Evolutionary conservation across 208 protist species (phyloP).

Genomic region (Acanthamoeba royreba): DNA sequence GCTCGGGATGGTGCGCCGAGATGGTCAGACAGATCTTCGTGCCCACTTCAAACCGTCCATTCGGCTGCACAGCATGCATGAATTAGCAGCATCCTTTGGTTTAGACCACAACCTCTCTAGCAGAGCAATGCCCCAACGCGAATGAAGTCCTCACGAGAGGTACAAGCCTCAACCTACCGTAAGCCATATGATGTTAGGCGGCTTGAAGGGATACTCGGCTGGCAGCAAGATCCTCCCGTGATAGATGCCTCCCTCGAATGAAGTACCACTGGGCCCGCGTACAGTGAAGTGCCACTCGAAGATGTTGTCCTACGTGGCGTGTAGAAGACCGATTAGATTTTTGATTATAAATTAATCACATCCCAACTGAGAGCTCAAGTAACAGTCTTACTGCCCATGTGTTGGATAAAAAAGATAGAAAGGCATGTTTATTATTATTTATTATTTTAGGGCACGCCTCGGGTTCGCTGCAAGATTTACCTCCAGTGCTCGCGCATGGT

Average conservation of each 20-base stretch:
- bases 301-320: constrained; percentile 87
- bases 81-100: too few species aligned
- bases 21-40: constrained; percentile 87
- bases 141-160: neutral
- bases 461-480: too few species aligned
- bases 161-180: constrained; percentile 75
- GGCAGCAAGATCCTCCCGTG: constrained; percentile 93
- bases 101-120: too few species aligned
- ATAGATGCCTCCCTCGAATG: constrained; percentile 93
- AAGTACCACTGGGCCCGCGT: constrained; percentile 86
- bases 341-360: neutral
- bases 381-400: too few species aligned
- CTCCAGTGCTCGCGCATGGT: constrained; percentile 75
- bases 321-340: neutral
- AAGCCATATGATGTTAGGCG: constrained; percentile 74
- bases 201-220: constrained; percentile 93
- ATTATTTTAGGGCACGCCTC: too few species aligned
- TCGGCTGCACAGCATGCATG: constrained; percentile 72
- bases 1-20: constrained; percentile 81
- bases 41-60: constrained; percentile 82
- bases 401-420: neutral
- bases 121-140: neutral
- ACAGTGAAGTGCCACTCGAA: constrained; percentile 99
- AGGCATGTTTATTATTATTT: neutral
- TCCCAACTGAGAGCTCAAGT: too few species aligned